Base-by-base conservation (phyloP, 2,329 filamentous ascomycete species). In the Monilinia aucupariae region DNA sequence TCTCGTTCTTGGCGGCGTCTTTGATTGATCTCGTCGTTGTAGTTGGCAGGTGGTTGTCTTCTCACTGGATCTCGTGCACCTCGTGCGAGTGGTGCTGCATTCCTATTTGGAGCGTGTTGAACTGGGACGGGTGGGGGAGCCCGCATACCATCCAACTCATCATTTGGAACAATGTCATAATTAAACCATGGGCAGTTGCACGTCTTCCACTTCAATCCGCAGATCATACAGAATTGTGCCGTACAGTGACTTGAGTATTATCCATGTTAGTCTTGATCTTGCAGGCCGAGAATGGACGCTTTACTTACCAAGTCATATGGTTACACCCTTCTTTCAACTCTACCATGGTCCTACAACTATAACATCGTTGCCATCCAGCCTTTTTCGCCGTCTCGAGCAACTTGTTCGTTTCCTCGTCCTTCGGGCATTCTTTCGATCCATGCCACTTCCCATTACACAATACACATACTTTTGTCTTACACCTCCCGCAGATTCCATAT, bases 151-250 rank as follows among this genome's bases (percentile, higher is more conserved):
- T 81, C 78, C 12, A 84, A 73, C 3, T 78, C 78, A 67, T 88
- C 85, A 15, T 76, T 77, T 59, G 85, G 83, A 6, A 77, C 73
- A 4, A 72, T 69, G 32, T 84, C 81, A 69, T 86, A 84, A 72
- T 86, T 89, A 78, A 92, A 92, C 85, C 86, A 90, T 0, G 89
- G 87, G 68, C 91, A 96, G 60, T 89, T 85, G 72, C 91, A 96
- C 0, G 81, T 86, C 76, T 91, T 93, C 91, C 91, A 96, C 69
- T 89, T 89, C 39, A 79, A 73, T 27, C 89, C 91, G 72, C 92
- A 96, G 32, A 90, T 82, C 84, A 94, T 92, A 76, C 92, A 96
- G 71, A 96, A 96, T 70, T 96, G 84, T 34, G 90, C 90, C 61
- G 84, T 87, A 71, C 92, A 96, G 62, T 86, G 89, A 74, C 87